Evolutionary conservation across 306 rosid species (phyloP), one percentile per base, ranked within the genome.

Genomic region (Dalbergia oliveri): DNA sequence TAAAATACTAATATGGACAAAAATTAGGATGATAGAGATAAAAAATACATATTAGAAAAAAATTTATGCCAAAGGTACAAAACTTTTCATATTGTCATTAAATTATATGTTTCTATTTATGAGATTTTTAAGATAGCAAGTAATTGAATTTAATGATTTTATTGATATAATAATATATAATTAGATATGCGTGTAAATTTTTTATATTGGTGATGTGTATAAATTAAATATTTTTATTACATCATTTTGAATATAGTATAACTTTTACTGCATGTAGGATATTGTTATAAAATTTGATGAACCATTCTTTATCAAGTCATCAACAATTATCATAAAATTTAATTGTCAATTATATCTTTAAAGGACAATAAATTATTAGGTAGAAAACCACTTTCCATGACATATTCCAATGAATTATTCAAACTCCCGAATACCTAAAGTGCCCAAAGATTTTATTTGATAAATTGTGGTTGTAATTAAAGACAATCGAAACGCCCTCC

Each of bases 311-410:
- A 26, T 26, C 3, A 1, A 26, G 31, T 26, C 10, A 1, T 15
- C 5, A 35, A 8, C 39, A 34, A 3, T 7, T 34, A 13, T 14
- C 5, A 34, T 2, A 49, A 15, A 31, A 70, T 15, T 33, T 50
- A 26, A 71, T 8, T 31, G 35, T 68, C 39, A 45, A 45, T 47
- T 67, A 66, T 66, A 67, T 67, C 57, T 67, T 67, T 23, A 49
- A 69, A 69, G 33, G 9, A 50, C 14, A 35, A 26, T 49, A 23
- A 69, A 35, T 33, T 47, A 37, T 53, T 51, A 35, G 14, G 65
- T 76, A 51, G 81, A 26, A 76, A 76, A 51, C 66, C 81, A 41
- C 14, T 21, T 56, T 8, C 45, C 19, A 31, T 39, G 64, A 66
- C 39, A 51, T 65, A 37, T 39, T 59, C 34, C 65, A 59, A 54